A percentile compares a stretch with the other conserved stretches of the same genome.
phyloP scores from a whole-genome alignment of 2,329 filamentous ascomycete species.

The Dactylella cylindrospora region DNA sequence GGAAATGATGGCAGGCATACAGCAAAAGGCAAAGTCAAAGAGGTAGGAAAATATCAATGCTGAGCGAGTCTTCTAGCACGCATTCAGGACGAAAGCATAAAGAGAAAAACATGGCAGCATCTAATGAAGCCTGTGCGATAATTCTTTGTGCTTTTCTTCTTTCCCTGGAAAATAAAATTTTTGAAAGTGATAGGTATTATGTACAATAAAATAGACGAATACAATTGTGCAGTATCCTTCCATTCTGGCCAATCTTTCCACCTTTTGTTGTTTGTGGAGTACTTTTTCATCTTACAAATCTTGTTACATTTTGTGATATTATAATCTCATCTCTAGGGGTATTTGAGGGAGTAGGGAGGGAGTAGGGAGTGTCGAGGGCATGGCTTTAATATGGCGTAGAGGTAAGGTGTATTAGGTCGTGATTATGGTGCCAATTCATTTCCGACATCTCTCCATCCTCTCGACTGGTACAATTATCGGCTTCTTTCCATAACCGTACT shows the following conservation, averaged over 20 bases:
- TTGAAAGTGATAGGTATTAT: slow-evolving; percentile 37
- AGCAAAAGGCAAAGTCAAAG: slow-evolving; percentile 58
- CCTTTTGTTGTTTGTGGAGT: too few species aligned
- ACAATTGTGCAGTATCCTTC: slow-evolving; percentile 41
- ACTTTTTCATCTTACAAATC: slow-evolving; percentile 26
- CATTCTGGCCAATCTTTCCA: too few species aligned
- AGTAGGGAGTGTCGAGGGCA: too few species aligned
- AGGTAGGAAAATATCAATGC: slow-evolving; percentile 21
- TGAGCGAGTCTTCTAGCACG: slow-evolving; percentile 26
- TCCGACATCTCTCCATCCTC: slow-evolving; percentile 12
- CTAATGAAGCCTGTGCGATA: slow-evolving; percentile 3
- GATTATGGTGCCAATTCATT: slow-evolving; percentile 2
- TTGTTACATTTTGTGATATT: too few species aligned
- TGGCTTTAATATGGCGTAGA: too few species aligned
- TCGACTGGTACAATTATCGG: slow-evolving; percentile 25
- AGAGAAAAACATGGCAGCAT: slow-evolving; percentile 15
- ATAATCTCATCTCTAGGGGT: too few species aligned
- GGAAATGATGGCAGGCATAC: slow-evolving; percentile 99
- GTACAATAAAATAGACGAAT: slow-evolving; percentile 43
- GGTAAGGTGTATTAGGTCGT: background rate
- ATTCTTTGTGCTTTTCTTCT: background rate
- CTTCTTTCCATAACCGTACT: slow-evolving; percentile 21
- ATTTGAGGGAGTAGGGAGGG: too few species aligned
- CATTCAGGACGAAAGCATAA: slow-evolving; percentile 13
- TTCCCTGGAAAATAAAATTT: slow-evolving; percentile 5